Base-by-base conservation (phyloP, 305 asterid species). In the Fraxinus xanthoxyloides region DNA sequence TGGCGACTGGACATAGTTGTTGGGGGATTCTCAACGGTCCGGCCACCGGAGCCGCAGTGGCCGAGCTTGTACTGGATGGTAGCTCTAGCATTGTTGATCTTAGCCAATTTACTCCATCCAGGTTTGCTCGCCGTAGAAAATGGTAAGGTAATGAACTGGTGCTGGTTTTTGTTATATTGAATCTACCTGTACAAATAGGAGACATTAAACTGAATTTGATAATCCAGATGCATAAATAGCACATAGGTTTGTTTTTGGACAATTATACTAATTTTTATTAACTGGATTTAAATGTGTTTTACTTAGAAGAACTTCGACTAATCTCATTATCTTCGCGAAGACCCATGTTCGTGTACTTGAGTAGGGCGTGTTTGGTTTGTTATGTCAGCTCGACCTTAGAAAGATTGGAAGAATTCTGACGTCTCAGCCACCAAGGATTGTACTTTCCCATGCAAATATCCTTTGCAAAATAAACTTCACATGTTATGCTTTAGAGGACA, bases 11-110 rank as follows among this genome's bases (percentile, higher is more conserved):
- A 17, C 99, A 95, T 81, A 95, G 89, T 70, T 95, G 98, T 74
- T 95, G 99, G 99, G 99, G 99, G 10, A 95, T 94, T 82, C 88
- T 95, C 7, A 95, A 95, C 48, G 98, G 97, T 46, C 99, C 98
- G 0, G 99, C 97, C 84, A 94, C 98, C 0, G 99, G 99, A 10
- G 94, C 94, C 4, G 96, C 97, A 0, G 30, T 94, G 86, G 88
- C 99, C 1, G 98, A 94, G 87, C 97, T 95, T 36, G 88, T 94
- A 19, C 78, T 95, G 59, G 92, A 93, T 36, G 97, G 98, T 28
- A 63, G 67, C 1, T 81, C 95, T n/a, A 85, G 83, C 75, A 84
- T 89, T 2, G 89, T 93, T 65, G 97, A 95, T 90, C 91, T 95
- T 59, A 72, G 83, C 79, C 82, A 30, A 13, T 94, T 93, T 73